Conservation (phyloP, 2,329 filamentous ascomycete species). For the Phialophora verrucosa region DNA sequence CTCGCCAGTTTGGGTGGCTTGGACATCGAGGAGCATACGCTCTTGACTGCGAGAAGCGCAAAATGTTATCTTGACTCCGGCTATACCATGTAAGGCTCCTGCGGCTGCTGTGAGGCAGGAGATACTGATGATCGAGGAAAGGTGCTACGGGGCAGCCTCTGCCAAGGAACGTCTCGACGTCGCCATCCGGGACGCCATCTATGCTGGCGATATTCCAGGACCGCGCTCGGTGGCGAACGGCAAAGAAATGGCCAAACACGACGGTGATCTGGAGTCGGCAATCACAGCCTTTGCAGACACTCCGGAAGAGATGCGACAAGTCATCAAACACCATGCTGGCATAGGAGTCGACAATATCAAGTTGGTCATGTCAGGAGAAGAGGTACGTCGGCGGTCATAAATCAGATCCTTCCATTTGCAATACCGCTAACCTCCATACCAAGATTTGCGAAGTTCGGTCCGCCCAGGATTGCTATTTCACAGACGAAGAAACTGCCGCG, state of each 20-base stretch:
- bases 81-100: constrained; percentile 53
- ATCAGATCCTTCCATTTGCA: constrained; percentile 14
- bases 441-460: constrained; percentile 43
- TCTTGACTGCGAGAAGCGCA: constrained; percentile 53
- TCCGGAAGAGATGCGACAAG: constrained; percentile 49
- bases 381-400: constrained; percentile 29
- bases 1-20: constrained; percentile 51
- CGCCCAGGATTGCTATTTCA: constrained; percentile 56
- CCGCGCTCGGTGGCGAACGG: constrained; percentile 57
- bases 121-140: constrained; percentile 23
- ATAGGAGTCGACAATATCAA: constrained; percentile 55
- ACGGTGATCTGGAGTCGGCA: constrained; percentile 53
- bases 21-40: constrained; percentile 55
- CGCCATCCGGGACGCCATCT: constrained; percentile 58
- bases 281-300: constrained; percentile 54
- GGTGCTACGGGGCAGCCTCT: constrained; percentile 55
- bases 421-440: background rate
- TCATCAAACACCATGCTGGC: constrained; percentile 46
- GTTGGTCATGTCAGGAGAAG: constrained; percentile 51
- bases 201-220: constrained; percentile 55
- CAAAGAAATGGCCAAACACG: constrained; percentile 55
- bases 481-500: constrained; percentile 54
- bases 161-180: constrained; percentile 55
- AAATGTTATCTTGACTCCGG: constrained; percentile 56
- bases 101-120: background rate